Evolutionary conservation across 1,284 basidiomycete species (phyloP).

Genomic region (Puccinia horiana): DNA sequence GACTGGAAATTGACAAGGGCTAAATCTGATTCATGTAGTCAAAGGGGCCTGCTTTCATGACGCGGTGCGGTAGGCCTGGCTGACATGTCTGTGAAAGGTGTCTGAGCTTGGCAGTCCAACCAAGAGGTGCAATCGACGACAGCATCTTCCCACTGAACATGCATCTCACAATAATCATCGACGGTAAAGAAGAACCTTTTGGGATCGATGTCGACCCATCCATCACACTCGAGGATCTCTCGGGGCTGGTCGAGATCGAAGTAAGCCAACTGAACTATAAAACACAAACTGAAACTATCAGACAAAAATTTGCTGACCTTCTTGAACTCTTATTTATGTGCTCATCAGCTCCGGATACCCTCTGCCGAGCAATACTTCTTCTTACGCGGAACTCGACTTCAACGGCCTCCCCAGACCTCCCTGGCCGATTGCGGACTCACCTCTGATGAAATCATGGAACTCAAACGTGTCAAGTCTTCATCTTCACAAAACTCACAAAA

Average conservation of each 20-base stretch:
- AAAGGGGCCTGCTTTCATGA: not conserved
- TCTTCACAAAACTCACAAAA: slow-evolving; percentile 5
- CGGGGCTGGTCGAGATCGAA: slow-evolving; percentile 32
- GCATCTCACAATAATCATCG: slow-evolving; percentile 44
- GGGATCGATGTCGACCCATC: slow-evolving; percentile 39
- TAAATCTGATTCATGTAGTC: not conserved
- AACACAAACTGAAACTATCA: not conserved
- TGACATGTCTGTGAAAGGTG: not conserved
- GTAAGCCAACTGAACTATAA: not conserved
- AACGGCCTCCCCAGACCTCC: slow-evolving; percentile 8
- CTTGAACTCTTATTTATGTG: not conserved
- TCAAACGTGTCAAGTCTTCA: slow-evolving; percentile 24
- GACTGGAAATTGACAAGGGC: not conserved
- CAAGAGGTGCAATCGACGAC: too few species aligned
- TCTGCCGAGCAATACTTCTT: slow-evolving; percentile 29
- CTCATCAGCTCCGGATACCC: slow-evolving; percentile 37
- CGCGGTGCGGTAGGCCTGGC: not conserved
- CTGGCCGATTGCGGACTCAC: slow-evolving; percentile 33
- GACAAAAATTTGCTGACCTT: not conserved
- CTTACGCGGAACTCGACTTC: slow-evolving; percentile 18
- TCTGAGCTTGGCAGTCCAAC: not conserved
- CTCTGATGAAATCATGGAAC: slow-evolving; percentile 44
- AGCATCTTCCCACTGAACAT: not conserved
- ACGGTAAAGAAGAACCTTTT: slow-evolving; percentile 36
- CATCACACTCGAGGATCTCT: slow-evolving; percentile 32